Evolutionary conservation across 2,329 filamentous ascomycete genomes (phyloP), one percentile per base, ranked within the genome.

Genomic region (Aureobasidium uvarum): DNA sequence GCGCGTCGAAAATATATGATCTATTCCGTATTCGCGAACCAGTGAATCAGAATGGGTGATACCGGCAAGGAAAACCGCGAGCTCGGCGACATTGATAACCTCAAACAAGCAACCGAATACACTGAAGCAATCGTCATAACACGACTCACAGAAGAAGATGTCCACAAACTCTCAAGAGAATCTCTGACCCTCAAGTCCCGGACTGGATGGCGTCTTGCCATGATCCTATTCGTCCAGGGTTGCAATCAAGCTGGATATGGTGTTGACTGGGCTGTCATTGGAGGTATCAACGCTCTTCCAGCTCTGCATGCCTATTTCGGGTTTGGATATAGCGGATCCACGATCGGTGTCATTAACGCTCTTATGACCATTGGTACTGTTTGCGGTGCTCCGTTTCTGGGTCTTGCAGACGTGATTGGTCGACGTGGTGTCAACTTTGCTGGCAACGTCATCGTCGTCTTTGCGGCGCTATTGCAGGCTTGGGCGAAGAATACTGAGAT

Each of bases 381-480:
- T 55, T 75, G 76, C 63, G 81, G 82, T 20, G 79, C 82, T 3
- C 82, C 81, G 0, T 81, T 84, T 55, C 76, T 83, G 62, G 76
- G 78, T 7, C 75, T 84, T 8, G 79, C 81, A 67, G 83, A 84
- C 71, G 76, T 82, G 8, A 79, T 84, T 68, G 82, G 83, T 51
- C 79, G 82, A 64, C 80, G 82, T 66, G 81, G 80, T 6, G 75
- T 81, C 71, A 81, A 80, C 67, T 81, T 81, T 56, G 55, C 76
- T 11, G 81, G 81, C 3, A 82, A 81, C 56, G 66, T 72, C 25
- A 73, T 82, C 51, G 79, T 81, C n/a, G 72, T 81, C 36, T 68
- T 77, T n/a, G 77, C 79, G 5, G 77, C 79, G 3, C 70, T 80
- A 14, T 68, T 81, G 66, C 78, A 81, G 66, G 70, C 68, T 23